Percentiles rank a stretch among this genome's conserved stretches.
Conservation (phyloP, 2,329 filamentous ascomycete genomes). For the Alternaria gansuensis region DNA sequence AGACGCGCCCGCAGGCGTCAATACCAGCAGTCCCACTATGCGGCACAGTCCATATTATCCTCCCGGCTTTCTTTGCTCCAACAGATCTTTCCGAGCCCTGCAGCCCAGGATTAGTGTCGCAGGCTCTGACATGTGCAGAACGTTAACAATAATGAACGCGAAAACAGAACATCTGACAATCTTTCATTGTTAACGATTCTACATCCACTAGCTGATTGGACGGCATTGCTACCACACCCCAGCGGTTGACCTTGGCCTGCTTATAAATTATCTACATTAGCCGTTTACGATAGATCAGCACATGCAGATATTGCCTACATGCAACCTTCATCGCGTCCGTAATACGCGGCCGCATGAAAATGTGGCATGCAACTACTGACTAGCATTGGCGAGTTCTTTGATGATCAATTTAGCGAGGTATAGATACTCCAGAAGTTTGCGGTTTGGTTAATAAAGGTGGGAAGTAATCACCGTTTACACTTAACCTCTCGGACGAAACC, state of each 20-base stretch:
- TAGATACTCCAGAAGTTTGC: neutral
- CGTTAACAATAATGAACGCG: neutral
- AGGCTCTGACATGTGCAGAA: neutral
- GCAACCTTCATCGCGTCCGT: neutral
- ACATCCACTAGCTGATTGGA: neutral
- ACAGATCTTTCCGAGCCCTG: neutral
- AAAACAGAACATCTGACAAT: neutral
- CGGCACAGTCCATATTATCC: neutral
- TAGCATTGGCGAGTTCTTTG: rapidly evolving
- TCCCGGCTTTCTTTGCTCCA: neutral
- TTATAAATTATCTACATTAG: neutral
- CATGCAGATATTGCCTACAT: neutral
- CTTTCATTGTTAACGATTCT: neutral
- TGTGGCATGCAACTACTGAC: neutral
- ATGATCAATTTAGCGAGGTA: neutral
- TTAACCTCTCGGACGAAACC: neutral
- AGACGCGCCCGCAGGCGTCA: neutral
- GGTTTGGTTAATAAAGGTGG: neutral
- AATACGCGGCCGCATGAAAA: neutral
- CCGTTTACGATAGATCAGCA: neutral
- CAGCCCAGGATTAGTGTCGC: neutral
- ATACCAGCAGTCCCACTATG: neutral
- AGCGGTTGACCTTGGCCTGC: neutral
- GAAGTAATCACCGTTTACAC: neutral
- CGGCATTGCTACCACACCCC: rapidly evolving